Conservation (phyloP, 2,329 filamentous ascomycete genomes). For the Metarhizium humberi region DNA sequence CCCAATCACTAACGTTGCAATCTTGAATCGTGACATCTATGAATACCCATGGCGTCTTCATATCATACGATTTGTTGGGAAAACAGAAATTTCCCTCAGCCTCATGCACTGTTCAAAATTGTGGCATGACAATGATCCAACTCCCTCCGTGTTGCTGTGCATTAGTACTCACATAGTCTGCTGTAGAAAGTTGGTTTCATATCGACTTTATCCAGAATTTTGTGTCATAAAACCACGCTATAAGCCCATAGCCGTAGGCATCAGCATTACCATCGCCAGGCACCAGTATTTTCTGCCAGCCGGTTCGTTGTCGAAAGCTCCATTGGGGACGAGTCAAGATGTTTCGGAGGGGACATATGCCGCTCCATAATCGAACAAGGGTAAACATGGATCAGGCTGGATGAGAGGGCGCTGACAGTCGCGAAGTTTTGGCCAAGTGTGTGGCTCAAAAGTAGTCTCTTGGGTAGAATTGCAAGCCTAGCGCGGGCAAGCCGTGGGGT, state of each 20-base stretch:
- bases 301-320: neutral
- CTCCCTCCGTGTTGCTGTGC: neutral
- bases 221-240: neutral
- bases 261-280: neutral
- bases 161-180: neutral
- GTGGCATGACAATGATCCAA: too few species aligned
- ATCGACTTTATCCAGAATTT: neutral
- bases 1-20: too few species aligned
- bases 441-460: neutral
- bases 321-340: neutral
- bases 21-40: too few species aligned
- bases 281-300: conserved; percentile 3
- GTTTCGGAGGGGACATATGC: neutral
- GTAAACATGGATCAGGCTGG: neutral
- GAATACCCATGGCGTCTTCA: too few species aligned
- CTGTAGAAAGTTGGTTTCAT: neutral
- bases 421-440: too few species aligned
- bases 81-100: too few species aligned
- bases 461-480: neutral
- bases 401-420: too few species aligned
- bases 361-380: neutral
- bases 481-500: too few species aligned
- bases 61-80: too few species aligned
- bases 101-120: too few species aligned
- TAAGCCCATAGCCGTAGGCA: conserved; percentile 4